phyloP scores from a whole-genome alignment of 192 early-diverging fungal species.

The Backusella mclennaniae region DNA sequence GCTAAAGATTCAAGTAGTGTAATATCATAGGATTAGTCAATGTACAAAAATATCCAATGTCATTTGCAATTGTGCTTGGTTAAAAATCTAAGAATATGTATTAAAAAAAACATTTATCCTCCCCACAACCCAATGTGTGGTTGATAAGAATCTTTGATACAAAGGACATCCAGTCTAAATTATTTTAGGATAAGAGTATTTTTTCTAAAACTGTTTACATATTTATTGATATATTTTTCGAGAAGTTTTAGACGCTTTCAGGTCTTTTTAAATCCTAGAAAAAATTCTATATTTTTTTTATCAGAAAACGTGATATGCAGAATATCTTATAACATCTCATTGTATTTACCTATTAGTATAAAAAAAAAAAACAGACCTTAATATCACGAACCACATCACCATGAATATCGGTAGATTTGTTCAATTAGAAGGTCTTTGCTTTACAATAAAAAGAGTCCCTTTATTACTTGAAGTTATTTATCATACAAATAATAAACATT shows the following conservation, averaged over 20 bases:
- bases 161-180: background rate
- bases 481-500: no score
- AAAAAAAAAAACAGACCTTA: no score
- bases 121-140: background rate
- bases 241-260: background rate
- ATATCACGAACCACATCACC: no score
- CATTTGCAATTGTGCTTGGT: background rate
- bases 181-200: no score
- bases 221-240: background rate
- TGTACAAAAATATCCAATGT: background rate
- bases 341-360: no score
- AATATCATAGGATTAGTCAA: background rate
- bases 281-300: background rate
- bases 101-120: background rate
- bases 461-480: no score
- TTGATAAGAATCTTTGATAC: background rate
- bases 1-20: background rate
- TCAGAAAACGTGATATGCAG: no score
- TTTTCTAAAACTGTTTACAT: background rate
- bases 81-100: background rate
- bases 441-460: no score
- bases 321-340: no score
- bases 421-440: no score
- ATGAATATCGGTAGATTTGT: no score
- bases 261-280: background rate